Evolutionary conservation across 2,329 filamentous ascomycete species (phyloP).

Genomic region (Tetracladium maxilliforme): DNA sequence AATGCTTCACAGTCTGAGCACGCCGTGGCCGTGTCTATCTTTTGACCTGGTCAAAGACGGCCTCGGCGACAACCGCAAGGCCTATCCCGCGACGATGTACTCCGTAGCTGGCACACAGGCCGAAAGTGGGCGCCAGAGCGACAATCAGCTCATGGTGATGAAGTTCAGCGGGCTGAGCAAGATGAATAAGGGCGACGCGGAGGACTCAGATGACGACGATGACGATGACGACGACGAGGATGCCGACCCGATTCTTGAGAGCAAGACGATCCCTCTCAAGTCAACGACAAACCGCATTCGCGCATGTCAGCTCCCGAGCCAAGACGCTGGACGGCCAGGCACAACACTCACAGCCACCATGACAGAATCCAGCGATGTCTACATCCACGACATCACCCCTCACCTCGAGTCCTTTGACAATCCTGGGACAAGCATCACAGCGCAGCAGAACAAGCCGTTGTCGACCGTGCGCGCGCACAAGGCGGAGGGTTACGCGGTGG

Average conservation of each 20-base stretch:
- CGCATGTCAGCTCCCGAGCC: constrained; percentile 62
- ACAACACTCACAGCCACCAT: constrained; percentile 81
- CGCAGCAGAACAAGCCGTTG: constrained; percentile 77
- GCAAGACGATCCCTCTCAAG: constrained; percentile 70
- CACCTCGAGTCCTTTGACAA: constrained; percentile 83
- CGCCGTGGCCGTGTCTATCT: constrained; percentile 92
- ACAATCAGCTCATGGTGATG: constrained; percentile 92
- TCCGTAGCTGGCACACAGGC: constrained; percentile 91
- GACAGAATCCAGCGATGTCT: constrained; percentile 77
- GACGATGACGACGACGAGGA: constrained; percentile 61
- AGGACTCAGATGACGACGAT: constrained; percentile 54
- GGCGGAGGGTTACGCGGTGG: constrained; percentile 87
- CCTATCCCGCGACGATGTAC: constrained; percentile 93
- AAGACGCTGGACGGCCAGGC: constrained; percentile 55
- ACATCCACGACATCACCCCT: constrained; percentile 88
- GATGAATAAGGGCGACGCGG: constrained; percentile 59
- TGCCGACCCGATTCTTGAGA: constrained; percentile 85
- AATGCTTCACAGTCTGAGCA: constrained; percentile 89
- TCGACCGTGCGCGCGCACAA: constrained; percentile 84
- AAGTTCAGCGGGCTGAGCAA: constrained; percentile 85
- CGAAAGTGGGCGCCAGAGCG: constrained; percentile 55
- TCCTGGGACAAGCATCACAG: constrained; percentile 65
- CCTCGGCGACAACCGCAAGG: constrained; percentile 76
- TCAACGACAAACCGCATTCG: constrained; percentile 93
- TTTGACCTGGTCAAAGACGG: constrained; percentile 83